A percentile compares a stretch with the other conserved stretches of the same genome.
Evolutionary conservation across 2,329 filamentous ascomycete genomes (phyloP).

Genomic region (Verticillium albo-atrum): DNA sequence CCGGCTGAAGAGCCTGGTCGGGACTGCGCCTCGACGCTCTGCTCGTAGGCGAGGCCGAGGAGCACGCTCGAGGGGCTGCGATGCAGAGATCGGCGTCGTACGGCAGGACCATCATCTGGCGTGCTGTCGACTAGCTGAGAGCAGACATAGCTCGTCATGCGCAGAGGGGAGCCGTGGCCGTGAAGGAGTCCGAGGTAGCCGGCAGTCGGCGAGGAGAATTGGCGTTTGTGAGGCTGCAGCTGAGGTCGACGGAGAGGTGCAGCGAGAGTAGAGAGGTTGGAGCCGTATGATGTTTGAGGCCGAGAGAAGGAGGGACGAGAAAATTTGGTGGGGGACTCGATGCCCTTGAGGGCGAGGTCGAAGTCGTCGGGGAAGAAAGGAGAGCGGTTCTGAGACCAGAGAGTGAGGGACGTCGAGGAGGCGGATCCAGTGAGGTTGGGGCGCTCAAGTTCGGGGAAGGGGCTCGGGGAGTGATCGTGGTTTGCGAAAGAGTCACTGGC

Average conservation of each 20-base stretch:
- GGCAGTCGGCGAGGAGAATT: slow-evolving; percentile 14
- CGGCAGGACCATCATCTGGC: not conserved
- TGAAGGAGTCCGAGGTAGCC: slow-evolving; percentile 13
- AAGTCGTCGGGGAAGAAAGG: not conserved
- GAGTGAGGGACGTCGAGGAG: not conserved
- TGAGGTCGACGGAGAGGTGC: not conserved
- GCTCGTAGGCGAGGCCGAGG: not conserved
- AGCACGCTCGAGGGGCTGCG: not conserved
- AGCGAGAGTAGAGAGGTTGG: not conserved
- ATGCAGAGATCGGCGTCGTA: not conserved
- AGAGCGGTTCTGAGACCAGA: not conserved
- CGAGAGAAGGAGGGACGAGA: not conserved
- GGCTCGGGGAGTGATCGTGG: not conserved
- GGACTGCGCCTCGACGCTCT: not conserved
- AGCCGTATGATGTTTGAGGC: not conserved
- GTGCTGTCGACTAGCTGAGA: not conserved
- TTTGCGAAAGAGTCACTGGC: not conserved
- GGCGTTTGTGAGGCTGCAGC: slow-evolving; percentile 9
- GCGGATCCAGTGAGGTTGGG: not conserved
- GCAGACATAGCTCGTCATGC: not conserved
- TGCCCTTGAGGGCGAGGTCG: not conserved
- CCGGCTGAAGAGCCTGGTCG: not conserved
- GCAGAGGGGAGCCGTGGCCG: not conserved
- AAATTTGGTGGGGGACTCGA: not conserved
- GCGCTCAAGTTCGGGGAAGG: not conserved